These are phyloP conservation scores for Schwanniomyces sp. DNA, from an alignment of 805 yeast genomes.

Conservation along the genomic window DNA sequence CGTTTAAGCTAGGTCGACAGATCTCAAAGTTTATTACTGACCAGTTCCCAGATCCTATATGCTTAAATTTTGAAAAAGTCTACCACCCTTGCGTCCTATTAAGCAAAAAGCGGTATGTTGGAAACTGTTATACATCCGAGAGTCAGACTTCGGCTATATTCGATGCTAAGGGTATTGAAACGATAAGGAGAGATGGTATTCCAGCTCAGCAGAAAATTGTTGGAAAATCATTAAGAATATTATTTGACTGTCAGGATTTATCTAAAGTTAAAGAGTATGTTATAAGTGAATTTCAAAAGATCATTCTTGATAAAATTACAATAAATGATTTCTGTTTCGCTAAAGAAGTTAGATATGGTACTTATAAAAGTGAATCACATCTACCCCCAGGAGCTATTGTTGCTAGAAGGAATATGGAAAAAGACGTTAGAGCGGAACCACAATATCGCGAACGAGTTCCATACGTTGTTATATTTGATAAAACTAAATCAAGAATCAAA, in stretches of 20 bases:
- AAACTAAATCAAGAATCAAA: constrained; percentile 57
- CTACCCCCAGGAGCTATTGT: constrained; percentile 93
- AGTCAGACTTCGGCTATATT: constrained; percentile 61
- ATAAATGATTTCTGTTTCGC: constrained; percentile 89
- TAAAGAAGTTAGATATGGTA: constrained; percentile 82
- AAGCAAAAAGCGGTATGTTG: constrained; percentile 87
- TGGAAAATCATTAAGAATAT: constrained; percentile 61
- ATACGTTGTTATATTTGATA: constrained; percentile 67
- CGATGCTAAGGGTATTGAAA: constrained; percentile 97
- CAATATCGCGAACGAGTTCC: constrained; percentile 89
- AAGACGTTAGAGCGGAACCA: constrained; percentile 76
- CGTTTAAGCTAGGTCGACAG: constrained; percentile 70
- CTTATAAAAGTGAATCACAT: constrained; percentile 67
- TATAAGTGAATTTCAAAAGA: constrained; percentile 62
- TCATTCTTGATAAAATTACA: constrained; percentile 60
- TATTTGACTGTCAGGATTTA: constrained; percentile 74
- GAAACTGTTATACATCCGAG: constrained; percentile 68
- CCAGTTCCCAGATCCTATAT: constrained; percentile 76
- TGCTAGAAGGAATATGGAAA: constrained; percentile 58
- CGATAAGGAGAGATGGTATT: constrained; percentile 91
- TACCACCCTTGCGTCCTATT: constrained; percentile 82
- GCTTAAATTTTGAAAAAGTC: constrained; percentile 87
- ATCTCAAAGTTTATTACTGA: constrained; percentile 66
- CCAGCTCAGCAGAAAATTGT: constrained; percentile 87
- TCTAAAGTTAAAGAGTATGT: constrained; percentile 69